Base-by-base conservation (phyloP, 495 filamentous ascomycete genomes). In the Xylaria sp. region DNA sequence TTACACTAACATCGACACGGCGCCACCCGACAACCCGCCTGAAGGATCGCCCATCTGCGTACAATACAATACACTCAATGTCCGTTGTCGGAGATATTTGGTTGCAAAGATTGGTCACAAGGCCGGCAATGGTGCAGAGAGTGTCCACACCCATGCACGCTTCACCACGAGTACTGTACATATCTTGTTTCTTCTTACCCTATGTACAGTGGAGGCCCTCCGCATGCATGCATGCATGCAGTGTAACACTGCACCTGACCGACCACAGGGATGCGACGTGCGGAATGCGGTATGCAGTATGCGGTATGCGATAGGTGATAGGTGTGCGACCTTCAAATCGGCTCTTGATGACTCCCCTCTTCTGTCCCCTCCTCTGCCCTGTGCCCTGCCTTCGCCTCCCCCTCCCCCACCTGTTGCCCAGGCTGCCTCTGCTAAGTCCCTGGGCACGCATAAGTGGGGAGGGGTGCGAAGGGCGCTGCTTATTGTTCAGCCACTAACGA, bases 41-140 rank as follows among this genome's bases (percentile, higher is more conserved):
- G 53, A n/a, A 35, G 29, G 53, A 58, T 58, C 33, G 11, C 9
- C 35, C 4, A 3, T 37, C 8, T 8, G 35, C 35, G 8, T 4
- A n/a, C n/a, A n/a, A n/a, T n/a, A n/a, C n/a, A n/a, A n/a, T n/a
- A 58, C 24, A 15, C 3, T 1, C 29, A 66, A 14, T 26, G 63
- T 66, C 63, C 63, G 63, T 26, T 66, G 63, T 66, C 63, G 63
- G 63, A 50, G 43, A 53, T 50, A 8, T 24, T 37, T 52, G 62
- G 62, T 67, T 43, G 29, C 48, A 53, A 43, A 55, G 64, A 55
- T 29, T 55, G 64, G 48, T 67, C 64, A 67, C 64, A 67, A 24
- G 64, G 64, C 46, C 64, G 33, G 62, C 57, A 37, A 37, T 21
- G 9, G 55, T 37, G 15, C 21, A 35, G 62, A 50, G 7, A 41